Evolutionary conservation across 768 basidiomycete species (phyloP), one percentile per base, ranked within the genome.

Genomic region (Rubroboletus pulcherrimus): DNA sequence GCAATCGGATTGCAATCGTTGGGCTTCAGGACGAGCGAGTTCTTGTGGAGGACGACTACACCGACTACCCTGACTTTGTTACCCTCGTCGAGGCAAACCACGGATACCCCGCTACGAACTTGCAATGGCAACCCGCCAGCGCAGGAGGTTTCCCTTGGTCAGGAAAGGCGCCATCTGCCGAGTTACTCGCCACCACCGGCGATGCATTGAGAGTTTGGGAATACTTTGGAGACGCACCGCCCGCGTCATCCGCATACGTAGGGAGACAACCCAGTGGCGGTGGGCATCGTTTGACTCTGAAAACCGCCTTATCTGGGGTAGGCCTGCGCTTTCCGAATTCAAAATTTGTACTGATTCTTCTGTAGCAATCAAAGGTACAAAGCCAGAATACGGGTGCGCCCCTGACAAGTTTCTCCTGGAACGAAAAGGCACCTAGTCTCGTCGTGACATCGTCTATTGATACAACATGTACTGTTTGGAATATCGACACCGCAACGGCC

Each of bases 401-500:
- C 2, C 74, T 98, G 59, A 99, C 97, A 12, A 93, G 89, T 70
- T 97, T 99, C 73, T 94, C 94, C 0, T 99, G 97, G 97, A 98
- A 97, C 68, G 87, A 93, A 64, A 89, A 94, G 66, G 80, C 88
- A 0, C 93, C 96, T 1, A 86, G 85, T 58, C 83, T 92, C 48
- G 87, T 98, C 63, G 96, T 98, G 37, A 99, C 97, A 7, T 95
- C 96, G 24, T 97, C 94, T 8, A 96, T 98, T 64, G 97, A 99
- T 69, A 99, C 97, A 49, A 97, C 95, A 14, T 98, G 96, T 70
- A 98, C 97, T 2, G 90, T 98, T 24, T 99, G 97, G 97, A 97
- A 99, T 72, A 91, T 99, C 68, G 90, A 96, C 65, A 92, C 92
- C 4, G 83, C 86, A 26, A 87, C 89, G 7, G 96, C 97, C 26